Evolutionary conservation across 352 stramenopile genomes (phyloP), one percentile per base, ranked within the genome.

Genomic region (Globisporangium iwayamae): DNA sequence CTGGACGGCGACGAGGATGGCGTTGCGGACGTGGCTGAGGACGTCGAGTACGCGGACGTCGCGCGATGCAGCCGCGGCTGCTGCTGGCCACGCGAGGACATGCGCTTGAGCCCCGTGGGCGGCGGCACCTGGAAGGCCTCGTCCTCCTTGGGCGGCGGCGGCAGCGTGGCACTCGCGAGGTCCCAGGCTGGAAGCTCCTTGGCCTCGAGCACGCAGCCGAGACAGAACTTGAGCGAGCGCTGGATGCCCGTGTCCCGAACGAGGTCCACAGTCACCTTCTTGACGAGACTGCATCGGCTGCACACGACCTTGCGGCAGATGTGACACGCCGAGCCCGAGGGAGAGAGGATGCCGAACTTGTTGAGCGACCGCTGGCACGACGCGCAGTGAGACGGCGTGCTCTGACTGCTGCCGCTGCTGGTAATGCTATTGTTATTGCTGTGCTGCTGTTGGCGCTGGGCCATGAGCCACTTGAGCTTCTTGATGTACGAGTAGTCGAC

Each of bases 181-280:
- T 81, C 68, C 74, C 73, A 84, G 0, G 71, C 68, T 1, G 80
- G 74, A 20, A 68, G 32, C 28, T 81, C 65, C 55, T 85, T 87
- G 25, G 76, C 75, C 62, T 81, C 67, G 10, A 85, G 58, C 1
- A 88, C 34, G 52, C 78, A 87, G 14, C 34, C 63, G 32, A 84
- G 58, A 22, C 78, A 90, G 58, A 87, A 90, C 9, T 69, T 69
- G 43, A 88, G 60, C 18, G 72, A 18, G 3, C 68, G 67, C 32
- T 87, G 75, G 10, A 79, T 69, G 43, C 62, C 51, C 1, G 59
- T 67, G 38, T 75, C 68, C 6, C 50, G 16, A 1, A 71, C 69
- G 11, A 87, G 66, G 55, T 90, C 75, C n/a, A 90, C 58, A 2
- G 77, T 78, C 55, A 87, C 75, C 18, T 81, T 81, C 63, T 88